Evolutionary conservation across 305 asterid genomes (phyloP), one percentile per base, ranked within the genome.

Genomic region (Striga hermonthica): DNA sequence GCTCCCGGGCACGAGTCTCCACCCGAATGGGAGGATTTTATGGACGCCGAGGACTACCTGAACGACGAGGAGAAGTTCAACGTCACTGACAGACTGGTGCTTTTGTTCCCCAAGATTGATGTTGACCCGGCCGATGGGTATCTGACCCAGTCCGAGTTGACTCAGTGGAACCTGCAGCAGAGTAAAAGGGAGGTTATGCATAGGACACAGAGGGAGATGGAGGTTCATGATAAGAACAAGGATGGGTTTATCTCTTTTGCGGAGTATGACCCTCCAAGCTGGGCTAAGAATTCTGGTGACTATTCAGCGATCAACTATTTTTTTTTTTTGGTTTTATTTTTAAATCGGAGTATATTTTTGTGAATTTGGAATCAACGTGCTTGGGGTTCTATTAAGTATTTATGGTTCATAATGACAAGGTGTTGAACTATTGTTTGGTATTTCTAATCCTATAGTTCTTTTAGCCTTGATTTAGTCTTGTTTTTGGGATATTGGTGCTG

Each of bases 11-110:
- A 64, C 66, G 91, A 86, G 72, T 71, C 91, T 68, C 57, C 88
- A 78, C 96, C 97, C 53, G 99, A 90, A 79, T 86, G 96, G 99
- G 96, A 84, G 79, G 96, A 94, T 62, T 85, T 88, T 74, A 75
- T 81, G 85, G 77, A 86, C 74, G 97, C 90, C 15, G 97, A 94
- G 82, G 99, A 94, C 75, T 94, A 90, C 69, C 67, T 94, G 74
- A 90, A 94, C 69, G 92, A 88, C 40, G 96, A 90, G 84, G 95
- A 88, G 62, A 88, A 78, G 82, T 93, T 93, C 76, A 93, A 93
- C 66, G 88, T 93, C 13, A 93, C 99, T n/a, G 69, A 81, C 71
- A 82, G 99, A 82, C 78, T 93, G 74, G 71, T 88, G 61, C 35
- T 86, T 22, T 63, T 93, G 66, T 93, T 93, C 74, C 99, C 99